Evolutionary conservation across 108 stramenopile species (phyloP), one percentile per base, ranked within the genome.

Genomic region (Aurantiochytrium sp.): DNA sequence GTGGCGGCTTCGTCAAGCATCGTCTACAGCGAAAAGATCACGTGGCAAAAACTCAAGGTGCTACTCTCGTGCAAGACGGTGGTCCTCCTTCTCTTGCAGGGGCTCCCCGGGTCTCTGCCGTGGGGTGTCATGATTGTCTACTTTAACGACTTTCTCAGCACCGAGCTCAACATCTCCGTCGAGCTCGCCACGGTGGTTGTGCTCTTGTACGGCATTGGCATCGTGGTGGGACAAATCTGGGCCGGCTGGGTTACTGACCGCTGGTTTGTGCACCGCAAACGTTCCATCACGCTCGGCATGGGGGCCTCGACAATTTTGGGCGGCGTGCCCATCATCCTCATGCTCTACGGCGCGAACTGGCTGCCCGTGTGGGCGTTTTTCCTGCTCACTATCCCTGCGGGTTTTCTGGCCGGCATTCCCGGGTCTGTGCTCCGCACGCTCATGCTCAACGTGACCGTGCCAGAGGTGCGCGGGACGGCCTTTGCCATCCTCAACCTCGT

Each of bases 71-170:
- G 45, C 19, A 41, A 41, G 10, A 48, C 73, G 1, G 42, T 48
- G 73, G 73, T 48, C 6, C 73, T 81, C 1, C 21, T 81, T 12
- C 24, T 81, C 6, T 10, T 81, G 12, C 45, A 41, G 30, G 73
- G 73, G 12, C 24, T 81, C 17, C 73, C 73, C 6, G 73, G 73
- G 2, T 81, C 73, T 3, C 73, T 81, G 12, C 73, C 73, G 30
- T 81, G 73, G 73, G 73, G 73, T n/a, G 73, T 81, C 0, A 48
- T 81, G 73, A 48, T 81, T 48, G 73, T 81, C 8, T 81, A 81
- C 73, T 81, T 81, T 48, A 81, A 81, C 32, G 73, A 81, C 45
- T 81, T 48, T 81, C 42, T 81, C 30, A 48, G 39, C n/a, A n/a
- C 39, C 1, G 73, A 81, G 73, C n/a, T 48, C 10, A 24, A 42